Conservation (phyloP, 2,329 filamentous ascomycete species). For the Aureobasidium sp. region DNA sequence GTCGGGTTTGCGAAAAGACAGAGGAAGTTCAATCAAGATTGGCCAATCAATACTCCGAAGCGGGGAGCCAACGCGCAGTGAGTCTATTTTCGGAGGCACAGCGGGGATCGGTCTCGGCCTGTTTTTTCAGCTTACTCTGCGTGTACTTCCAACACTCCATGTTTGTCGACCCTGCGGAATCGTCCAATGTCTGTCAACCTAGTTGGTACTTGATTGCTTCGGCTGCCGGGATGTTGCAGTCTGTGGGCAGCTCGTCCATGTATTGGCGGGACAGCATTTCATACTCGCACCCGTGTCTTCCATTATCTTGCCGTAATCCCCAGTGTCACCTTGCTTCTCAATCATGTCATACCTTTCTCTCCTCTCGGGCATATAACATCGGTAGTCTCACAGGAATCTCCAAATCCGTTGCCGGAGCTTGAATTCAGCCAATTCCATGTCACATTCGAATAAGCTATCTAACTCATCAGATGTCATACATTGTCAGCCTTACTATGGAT, state of each 20-base stretch:
- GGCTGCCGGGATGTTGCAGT: slow-evolving; percentile 3
- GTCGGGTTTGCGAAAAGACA: not conserved
- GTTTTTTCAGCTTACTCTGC: slow-evolving; percentile 3
- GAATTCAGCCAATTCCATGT: not conserved
- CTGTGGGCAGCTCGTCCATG: not conserved
- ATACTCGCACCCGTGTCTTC: not conserved
- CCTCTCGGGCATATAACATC: not conserved
- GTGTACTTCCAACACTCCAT: slow-evolving; percentile 1
- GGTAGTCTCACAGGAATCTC: not conserved
- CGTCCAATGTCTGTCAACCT: not conserved
- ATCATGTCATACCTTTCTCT: not conserved
- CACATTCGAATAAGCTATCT: not conserved
- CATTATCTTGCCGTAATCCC: not conserved
- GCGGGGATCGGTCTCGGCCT: not conserved
- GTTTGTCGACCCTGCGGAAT: not conserved
- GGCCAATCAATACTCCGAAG: not conserved
- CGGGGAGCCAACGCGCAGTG: not conserved
- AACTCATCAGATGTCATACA: not conserved
- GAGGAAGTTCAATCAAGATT: not conserved
- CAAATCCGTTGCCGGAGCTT: not conserved
- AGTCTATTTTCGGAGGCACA: not conserved
- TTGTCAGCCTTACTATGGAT: not conserved
- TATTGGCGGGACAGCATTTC: slow-evolving; percentile 4
- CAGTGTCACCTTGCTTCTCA: not conserved
- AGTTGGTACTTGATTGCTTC: slow-evolving; percentile 8